Evolutionary conservation across 2,329 filamentous ascomycete species (phyloP).

Genomic region (Cladosporium velox): DNA sequence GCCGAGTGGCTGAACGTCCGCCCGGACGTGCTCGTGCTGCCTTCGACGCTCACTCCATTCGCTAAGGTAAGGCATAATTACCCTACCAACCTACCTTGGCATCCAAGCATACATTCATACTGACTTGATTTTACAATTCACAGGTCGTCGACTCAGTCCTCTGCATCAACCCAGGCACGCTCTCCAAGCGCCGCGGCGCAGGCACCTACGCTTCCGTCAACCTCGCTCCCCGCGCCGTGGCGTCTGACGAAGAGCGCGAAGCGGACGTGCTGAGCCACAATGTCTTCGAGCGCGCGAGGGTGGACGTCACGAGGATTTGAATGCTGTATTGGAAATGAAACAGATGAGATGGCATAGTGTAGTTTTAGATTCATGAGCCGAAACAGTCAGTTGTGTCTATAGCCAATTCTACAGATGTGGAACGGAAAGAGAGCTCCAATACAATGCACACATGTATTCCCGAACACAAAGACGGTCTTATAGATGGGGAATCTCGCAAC

Average conservation of each 20-base stretch:
- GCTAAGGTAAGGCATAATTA: constrained; percentile 64
- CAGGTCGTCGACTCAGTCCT: constrained; percentile 90
- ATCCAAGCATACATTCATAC: background rate
- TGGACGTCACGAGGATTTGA: constrained; percentile 81
- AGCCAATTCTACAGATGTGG: too few species aligned
- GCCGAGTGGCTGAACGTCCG: constrained; percentile 86
- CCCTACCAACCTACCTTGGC: too few species aligned
- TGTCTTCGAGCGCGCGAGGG: constrained; percentile 78
- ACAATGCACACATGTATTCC: too few species aligned
- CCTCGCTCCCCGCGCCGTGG: constrained; percentile 64
- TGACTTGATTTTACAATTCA: background rate
- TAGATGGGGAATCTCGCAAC: too few species aligned
- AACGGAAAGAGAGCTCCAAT: too few species aligned
- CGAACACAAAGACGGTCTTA: too few species aligned
- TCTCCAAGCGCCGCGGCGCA: constrained; percentile 80
- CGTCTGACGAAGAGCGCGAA: constrained; percentile 58
- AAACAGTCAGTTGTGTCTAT: too few species aligned
- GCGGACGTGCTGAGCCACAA: constrained; percentile 67
- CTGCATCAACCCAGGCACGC: constrained; percentile 83
- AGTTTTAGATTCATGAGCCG: too few species aligned
- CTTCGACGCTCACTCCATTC: constrained; percentile 81
- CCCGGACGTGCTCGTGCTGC: constrained; percentile 81
- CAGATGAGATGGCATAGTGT: too few species aligned
- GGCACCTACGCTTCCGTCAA: constrained; percentile 84
- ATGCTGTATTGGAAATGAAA: background rate